Evolutionary conservation across 768 basidiomycete genomes (phyloP).

Genomic region (Collybiopsis confluens): DNA sequence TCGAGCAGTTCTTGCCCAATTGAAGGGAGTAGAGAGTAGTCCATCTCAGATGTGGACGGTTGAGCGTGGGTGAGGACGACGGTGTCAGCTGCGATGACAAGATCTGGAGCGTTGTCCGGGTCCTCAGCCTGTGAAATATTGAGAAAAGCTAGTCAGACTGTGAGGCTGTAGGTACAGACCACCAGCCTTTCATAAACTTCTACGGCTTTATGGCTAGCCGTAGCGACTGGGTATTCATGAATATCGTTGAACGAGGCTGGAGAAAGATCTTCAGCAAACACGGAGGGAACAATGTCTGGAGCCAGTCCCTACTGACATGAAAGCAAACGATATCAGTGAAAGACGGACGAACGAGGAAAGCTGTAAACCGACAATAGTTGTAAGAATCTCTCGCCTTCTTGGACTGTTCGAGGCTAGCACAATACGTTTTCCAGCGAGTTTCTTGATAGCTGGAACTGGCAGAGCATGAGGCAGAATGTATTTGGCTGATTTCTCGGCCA

Average conservation of each 20-base stretch:
- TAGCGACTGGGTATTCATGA: conserved; percentile 73
- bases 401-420: conserved; percentile 87
- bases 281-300: conserved; percentile 71
- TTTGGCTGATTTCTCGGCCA: conserved; percentile 11
- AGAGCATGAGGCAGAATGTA: conserved; percentile 67
- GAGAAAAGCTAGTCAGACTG: not conserved
- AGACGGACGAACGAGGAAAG: not conserved
- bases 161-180: conserved; percentile 28
- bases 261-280: conserved; percentile 76
- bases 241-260: conserved; percentile 63
- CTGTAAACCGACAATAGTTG: conserved; percentile 60
- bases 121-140: conserved; percentile 35
- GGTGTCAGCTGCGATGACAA: conserved; percentile 93
- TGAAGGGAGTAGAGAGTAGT: conserved; percentile 49
- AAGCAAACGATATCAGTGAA: not conserved
- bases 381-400: conserved; percentile 78
- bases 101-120: conserved; percentile 69
- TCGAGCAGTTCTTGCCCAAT: conserved; percentile 76
- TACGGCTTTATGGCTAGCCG: conserved; percentile 73
- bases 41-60: conserved; percentile 51
- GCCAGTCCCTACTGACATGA: conserved; percentile 29
- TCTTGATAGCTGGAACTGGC: conserved; percentile 54
- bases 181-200: conserved; percentile 88
- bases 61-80: conserved; percentile 82
- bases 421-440: conserved; percentile 71